Conservation (phyloP, 495 filamentous ascomycete genomes). For the Monascus purpureus region DNA sequence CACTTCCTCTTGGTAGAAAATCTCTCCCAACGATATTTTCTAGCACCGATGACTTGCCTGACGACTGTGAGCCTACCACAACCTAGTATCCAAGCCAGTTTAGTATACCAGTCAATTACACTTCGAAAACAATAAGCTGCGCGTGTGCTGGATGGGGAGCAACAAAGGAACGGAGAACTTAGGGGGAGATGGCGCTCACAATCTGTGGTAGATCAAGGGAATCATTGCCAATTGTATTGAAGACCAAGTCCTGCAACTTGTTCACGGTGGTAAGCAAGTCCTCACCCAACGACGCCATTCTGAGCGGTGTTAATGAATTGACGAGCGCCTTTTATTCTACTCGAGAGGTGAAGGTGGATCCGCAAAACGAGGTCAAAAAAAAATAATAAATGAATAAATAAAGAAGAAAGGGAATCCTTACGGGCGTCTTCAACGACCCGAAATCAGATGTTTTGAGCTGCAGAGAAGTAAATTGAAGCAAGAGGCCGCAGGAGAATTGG, state of each 20-base stretch:
- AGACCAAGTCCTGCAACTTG: constrained; percentile 93
- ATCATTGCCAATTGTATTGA: constrained; percentile 98
- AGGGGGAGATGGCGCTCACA: constrained; percentile 39
- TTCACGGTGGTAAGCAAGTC: constrained; percentile 88
- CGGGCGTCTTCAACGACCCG: too few relatives aligned
- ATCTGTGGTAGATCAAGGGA: constrained; percentile 96
- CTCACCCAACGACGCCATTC: constrained; percentile 68
- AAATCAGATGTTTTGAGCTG: too few relatives aligned
- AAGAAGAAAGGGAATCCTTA: too few relatives aligned
- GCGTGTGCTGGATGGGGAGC: not conserved
- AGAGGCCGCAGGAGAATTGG: too few relatives aligned
- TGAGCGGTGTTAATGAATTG: not conserved
- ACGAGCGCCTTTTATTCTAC: not conserved
- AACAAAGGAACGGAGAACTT: not conserved
- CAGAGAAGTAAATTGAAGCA: too few relatives aligned
- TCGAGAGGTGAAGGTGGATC: too few relatives aligned
- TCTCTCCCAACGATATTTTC: constrained; percentile 98
- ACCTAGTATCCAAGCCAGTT: too few relatives aligned
- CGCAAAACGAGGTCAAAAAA: too few relatives aligned
- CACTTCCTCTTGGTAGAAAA: constrained; percentile 89
- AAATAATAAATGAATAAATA: too few relatives aligned
- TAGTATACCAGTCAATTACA: too few relatives aligned
- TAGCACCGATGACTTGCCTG: constrained; percentile 96
- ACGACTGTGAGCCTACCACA: constrained; percentile 96
- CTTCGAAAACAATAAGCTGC: constrained; percentile 9